These are phyloP conservation scores for Starmerella etchellsii DNA, from an alignment of 805 yeast genomes.

Conservation along the genomic window DNA sequence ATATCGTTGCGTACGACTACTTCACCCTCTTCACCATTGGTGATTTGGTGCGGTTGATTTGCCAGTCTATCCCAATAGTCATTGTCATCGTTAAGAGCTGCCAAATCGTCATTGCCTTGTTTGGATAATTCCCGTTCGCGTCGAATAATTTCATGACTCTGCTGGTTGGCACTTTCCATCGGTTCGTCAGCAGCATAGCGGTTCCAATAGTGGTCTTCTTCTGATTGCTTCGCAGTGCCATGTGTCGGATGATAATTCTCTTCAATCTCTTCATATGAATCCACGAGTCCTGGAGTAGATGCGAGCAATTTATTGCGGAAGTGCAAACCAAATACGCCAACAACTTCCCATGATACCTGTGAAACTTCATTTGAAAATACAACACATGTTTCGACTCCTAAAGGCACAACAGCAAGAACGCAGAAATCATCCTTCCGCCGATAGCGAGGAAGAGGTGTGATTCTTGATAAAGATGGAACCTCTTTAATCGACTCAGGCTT, in stretches of 20 bases:
- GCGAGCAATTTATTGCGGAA: background rate
- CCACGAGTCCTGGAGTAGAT: background rate
- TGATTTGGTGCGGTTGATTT: background rate
- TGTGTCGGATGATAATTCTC: background rate
- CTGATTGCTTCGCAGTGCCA: background rate
- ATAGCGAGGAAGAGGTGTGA: conserved; percentile 2
- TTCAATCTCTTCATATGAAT: conserved; percentile 1
- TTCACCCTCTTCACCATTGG: background rate
- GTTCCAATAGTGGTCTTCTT: background rate
- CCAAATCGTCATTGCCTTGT: background rate
- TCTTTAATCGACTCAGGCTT: background rate
- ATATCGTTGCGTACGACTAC: conserved; percentile 1
- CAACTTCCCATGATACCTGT: conserved; percentile 15
- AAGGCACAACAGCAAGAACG: conserved; percentile 10
- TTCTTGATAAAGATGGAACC: background rate
- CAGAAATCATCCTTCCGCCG: conserved; percentile 14
- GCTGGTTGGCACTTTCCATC: background rate
- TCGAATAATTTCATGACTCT: background rate
- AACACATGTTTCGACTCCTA: background rate
- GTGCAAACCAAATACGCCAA: conserved; percentile 12
- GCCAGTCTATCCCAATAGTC: background rate
- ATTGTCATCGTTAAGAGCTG: background rate
- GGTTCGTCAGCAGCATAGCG: background rate
- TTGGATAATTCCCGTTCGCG: background rate
- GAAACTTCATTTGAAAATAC: conserved; percentile 12